Conservation (phyloP, 495 filamentous ascomycete genomes). For the Neurospora africana region DNA sequence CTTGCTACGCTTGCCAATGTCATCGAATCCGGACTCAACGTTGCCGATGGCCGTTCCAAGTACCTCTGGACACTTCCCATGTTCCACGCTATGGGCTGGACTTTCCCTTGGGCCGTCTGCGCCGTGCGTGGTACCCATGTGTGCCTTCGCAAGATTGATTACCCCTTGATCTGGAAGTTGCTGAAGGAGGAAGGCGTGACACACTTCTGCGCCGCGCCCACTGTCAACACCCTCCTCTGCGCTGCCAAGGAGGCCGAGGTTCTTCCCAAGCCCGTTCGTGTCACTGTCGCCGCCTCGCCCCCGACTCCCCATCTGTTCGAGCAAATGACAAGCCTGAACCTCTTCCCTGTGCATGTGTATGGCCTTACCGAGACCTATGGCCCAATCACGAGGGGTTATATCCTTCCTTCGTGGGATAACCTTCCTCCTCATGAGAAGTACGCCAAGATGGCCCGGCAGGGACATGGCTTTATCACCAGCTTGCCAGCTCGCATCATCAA, state of each 20-base stretch:
- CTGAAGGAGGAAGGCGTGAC: conserved; percentile 77
- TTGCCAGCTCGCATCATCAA: conserved; percentile 77
- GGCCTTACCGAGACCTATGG: conserved; percentile 94
- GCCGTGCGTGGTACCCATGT: conserved; percentile 90
- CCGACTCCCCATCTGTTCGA: conserved; percentile 84
- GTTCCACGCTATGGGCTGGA: conserved; percentile 91
- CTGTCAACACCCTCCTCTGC: conserved; percentile 90
- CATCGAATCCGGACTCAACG: conserved; percentile 78
- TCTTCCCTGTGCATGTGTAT: conserved; percentile 89
- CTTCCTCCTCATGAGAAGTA: conserved; percentile 66
- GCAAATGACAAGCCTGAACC: conserved; percentile 74
- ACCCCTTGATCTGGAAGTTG: conserved; percentile 79
- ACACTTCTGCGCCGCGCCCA: conserved; percentile 93
- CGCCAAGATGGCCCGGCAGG: conserved; percentile 77
- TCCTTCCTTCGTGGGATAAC: conserved; percentile 68
- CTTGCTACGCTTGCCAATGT: conserved; percentile 76
- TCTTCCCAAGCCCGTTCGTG: conserved; percentile 62
- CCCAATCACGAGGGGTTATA: conserved; percentile 88
- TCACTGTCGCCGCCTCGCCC: conserved; percentile 87
- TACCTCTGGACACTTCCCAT: conserved; percentile 93
- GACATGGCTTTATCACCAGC: conserved; percentile 79
- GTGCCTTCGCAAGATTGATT: conserved; percentile 90
- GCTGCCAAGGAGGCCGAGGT: conserved; percentile 56
- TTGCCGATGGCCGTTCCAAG: conserved; percentile 51
- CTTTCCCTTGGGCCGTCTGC: conserved; percentile 80